Base-by-base conservation (phyloP, 148 eudicot species). In the Amaranthus palmeri region DNA sequence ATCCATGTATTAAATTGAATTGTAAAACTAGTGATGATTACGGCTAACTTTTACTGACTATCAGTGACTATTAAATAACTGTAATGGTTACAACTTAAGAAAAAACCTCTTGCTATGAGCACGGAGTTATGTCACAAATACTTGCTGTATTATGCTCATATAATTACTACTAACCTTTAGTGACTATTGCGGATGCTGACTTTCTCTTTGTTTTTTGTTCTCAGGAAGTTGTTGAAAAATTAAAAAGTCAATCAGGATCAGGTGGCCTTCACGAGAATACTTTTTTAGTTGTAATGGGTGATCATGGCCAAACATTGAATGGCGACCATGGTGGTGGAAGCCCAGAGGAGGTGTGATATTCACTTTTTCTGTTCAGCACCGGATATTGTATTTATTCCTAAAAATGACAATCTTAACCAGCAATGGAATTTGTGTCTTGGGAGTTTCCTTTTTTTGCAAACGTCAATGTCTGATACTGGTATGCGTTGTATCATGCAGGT, bases 261-360 rank as follows among this genome's bases (percentile, higher is more conserved):
- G 92, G 95, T 78, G 95, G 87, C 72, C 84, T 86, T 55, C 96
- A 96, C 76, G 96, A 96, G 79, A 90, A 92, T 77, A 90, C 99
- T 25, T 83, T 96, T 78, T 86, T 96, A 80, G 87, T 96, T 73
- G 97, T 96, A 68, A 90, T 96, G 93, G 99, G 99, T 78, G 99
- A 96, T 85, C 99, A 96, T 78, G 99, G 96, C 71, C 99, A 96
- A 87, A 96, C 99, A 41, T 17, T 88, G 72, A 92, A 96, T 79
- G 99, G 99, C 43, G 99, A 96, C 84, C 99, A 96, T 76, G 99
- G 99, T 56, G 99, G 97, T 59, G 99, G 99, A 71, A 84, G 81
- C 82, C 85, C 96, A 40, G 96, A 96, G 81, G 99, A 96, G 97
- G 99, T 91, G 64, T 66, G 47, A 14, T 51, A 5, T 59, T 8